Base-by-base conservation (phyloP, 1,284 basidiomycete species). In the Caloboletus inedulis region DNA sequence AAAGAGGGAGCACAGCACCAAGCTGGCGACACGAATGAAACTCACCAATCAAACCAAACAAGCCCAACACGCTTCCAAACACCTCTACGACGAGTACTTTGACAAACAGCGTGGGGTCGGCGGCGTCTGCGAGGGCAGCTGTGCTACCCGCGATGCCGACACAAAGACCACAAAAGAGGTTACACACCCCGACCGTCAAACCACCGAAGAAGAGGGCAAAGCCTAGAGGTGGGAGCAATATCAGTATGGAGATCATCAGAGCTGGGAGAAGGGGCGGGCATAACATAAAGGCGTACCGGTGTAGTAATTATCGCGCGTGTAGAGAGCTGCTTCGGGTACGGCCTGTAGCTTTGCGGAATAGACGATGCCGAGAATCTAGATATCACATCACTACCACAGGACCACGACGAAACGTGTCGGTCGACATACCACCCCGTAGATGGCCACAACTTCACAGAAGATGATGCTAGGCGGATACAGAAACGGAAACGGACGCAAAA, bases 361-460 rank as follows among this genome's bases (percentile, higher is more conserved):
- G 43, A 98, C 91, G 60, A 97, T 98, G 36, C 91, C 90, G 66
- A 94, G 94, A 65, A 95, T 94, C 91, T 93, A 51, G 4, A 9
- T 19, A 18, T 23, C 14, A 18, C 3, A 16, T 9, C 25, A 31
- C 0, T 21, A 21, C 14, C 16, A 21, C 27, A 2, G 9, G 6
- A 10, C 7, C 8, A 4, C 13, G 8, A 25, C 3, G 12, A 21
- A 23, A 23, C 23, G 23, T 3, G 19, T 39, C 9, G 21, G 14
- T 35, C 44, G 31, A 80, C 88, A 57, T 71, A 95, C 93, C 47
- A 94, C 91, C 52, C 90, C 95, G 72, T 96, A 97, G 66, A 97
- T 97, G 56, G 94, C 94, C 21, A 97, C 93, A 61, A 98, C 96
- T 77, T 99, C 96, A 71, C 96, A 98, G 77, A 99, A 98, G 69